Evolutionary conservation across 805 yeast species (phyloP).

Genomic region (Kodamaea jinghongensis): DNA sequence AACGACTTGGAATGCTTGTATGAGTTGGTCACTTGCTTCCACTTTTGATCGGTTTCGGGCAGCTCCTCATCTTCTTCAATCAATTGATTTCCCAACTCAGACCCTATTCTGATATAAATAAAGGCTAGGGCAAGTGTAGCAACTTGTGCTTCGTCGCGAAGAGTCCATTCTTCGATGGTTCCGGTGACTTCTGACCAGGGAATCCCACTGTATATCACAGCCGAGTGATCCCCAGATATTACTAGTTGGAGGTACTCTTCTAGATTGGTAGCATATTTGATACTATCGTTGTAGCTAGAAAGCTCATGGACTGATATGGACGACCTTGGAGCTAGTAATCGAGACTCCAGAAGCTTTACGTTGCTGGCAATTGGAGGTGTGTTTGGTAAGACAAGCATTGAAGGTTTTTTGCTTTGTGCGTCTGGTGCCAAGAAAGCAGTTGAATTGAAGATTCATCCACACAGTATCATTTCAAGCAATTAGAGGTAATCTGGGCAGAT

Average conservation of each 20-base stretch:
- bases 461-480: not conserved
- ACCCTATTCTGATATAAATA: slow-evolving; percentile 31
- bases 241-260: slow-evolving; percentile 34
- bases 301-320: not conserved
- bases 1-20: slow-evolving; percentile 33
- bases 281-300: slow-evolving; percentile 22
- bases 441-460: not conserved
- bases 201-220: not conserved
- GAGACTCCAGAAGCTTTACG: slow-evolving; percentile 3
- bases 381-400: slow-evolving; percentile 34
- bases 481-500: no score
- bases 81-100: slow-evolving; percentile 34
- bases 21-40: slow-evolving; percentile 35
- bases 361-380: slow-evolving; percentile 29
- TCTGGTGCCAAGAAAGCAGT: slow-evolving; percentile 1
- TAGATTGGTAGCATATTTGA: slow-evolving; percentile 29
- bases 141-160: slow-evolving; percentile 30
- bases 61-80: slow-evolving; percentile 22
- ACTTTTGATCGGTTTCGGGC: slow-evolving; percentile 23
- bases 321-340: slow-evolving; percentile 2
- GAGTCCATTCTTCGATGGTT: slow-evolving; percentile 23
- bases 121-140: slow-evolving; percentile 24
- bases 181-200: slow-evolving; percentile 18
- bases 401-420: not conserved
- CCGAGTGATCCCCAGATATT: not conserved